Conservation (phyloP, 805 yeast species). For the Yamadazyma insecticola region DNA sequence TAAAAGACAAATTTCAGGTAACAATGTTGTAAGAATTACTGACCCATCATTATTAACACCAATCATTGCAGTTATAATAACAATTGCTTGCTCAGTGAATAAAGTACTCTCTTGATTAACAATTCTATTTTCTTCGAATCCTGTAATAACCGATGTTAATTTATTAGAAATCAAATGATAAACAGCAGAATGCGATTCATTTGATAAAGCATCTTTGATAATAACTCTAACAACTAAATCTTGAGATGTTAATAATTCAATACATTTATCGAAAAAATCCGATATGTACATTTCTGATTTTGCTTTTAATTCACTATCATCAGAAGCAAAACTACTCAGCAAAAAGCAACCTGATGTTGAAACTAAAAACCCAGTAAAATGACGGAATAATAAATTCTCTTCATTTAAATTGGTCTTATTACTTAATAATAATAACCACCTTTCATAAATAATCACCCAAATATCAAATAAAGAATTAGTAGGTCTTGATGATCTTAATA, state of each 20-base stretch:
- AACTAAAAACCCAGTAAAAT: slow-evolving; percentile 69
- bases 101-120: slow-evolving; percentile 26
- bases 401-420: slow-evolving; percentile 21
- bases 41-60: slow-evolving; percentile 30
- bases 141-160: slow-evolving; percentile 33
- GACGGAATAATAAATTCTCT: slow-evolving; percentile 51
- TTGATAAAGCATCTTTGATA: slow-evolving; percentile 64
- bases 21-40: slow-evolving; percentile 25
- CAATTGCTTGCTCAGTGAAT: slow-evolving; percentile 47
- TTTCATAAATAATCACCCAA: slow-evolving; percentile 44
- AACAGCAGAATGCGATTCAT: slow-evolving; percentile 59
- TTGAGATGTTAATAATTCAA: slow-evolving; percentile 43
- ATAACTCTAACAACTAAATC: slow-evolving; percentile 60
- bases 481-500: slow-evolving; percentile 22
- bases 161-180: slow-evolving; percentile 45
- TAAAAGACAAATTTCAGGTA: slow-evolving; percentile 25
- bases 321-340: slow-evolving; percentile 19
- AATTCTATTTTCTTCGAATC: slow-evolving; percentile 22
- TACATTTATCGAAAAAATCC: slow-evolving; percentile 48
- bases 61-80: slow-evolving; percentile 40
- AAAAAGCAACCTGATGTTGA: slow-evolving; percentile 64
- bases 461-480: slow-evolving; percentile 29
- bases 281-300: slow-evolving; percentile 35
- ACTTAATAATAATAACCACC: slow-evolving; percentile 40
- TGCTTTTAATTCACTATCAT: slow-evolving; percentile 19